Conservation (phyloP, 2,329 filamentous ascomycete genomes). For the Neofusicoccum sp. region DNA sequence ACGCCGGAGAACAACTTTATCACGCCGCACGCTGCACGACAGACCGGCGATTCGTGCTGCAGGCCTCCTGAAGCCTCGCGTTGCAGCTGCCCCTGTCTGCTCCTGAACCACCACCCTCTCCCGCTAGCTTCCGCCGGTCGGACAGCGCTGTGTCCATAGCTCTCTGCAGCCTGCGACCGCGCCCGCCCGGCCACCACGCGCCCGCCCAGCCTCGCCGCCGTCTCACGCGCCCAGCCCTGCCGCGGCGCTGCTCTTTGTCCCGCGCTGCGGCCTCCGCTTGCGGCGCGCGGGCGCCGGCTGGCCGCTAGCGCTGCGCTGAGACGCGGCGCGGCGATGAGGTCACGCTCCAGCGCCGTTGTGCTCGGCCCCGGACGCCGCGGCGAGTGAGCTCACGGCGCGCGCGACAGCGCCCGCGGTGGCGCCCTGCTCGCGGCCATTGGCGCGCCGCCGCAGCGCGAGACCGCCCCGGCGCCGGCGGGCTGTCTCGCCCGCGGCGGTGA, state of each 20-base stretch:
- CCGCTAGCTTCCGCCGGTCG: constrained; percentile 11
- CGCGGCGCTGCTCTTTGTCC: constrained; percentile 1
- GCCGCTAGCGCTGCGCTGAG: background rate
- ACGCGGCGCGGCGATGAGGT: background rate
- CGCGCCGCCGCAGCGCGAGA: background rate
- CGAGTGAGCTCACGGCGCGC: too few species aligned
- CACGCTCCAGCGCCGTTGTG: constrained; percentile 4
- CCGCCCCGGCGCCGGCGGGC: too few species aligned
- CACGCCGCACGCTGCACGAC: constrained; percentile 11
- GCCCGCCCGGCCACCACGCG: background rate
- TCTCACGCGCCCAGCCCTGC: background rate
- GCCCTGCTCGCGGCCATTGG: background rate
- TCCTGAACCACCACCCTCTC: constrained; percentile 5
- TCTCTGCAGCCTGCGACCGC: background rate
- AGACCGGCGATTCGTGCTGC: constrained; percentile 11
- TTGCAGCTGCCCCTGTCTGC: constrained; percentile 11
- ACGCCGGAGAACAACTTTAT: constrained; percentile 18
- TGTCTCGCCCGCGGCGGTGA: background rate
- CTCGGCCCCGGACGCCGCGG: background rate
- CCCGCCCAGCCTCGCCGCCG: background rate
- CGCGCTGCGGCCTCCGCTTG: background rate
- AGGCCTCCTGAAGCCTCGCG: constrained; percentile 4
- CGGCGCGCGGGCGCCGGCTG: background rate
- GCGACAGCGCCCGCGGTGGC: too few species aligned
- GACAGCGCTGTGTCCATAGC: constrained; percentile 9